Evolutionary conservation across 306 rosid genomes (phyloP).

Genomic region (Rubus parviflorus): DNA sequence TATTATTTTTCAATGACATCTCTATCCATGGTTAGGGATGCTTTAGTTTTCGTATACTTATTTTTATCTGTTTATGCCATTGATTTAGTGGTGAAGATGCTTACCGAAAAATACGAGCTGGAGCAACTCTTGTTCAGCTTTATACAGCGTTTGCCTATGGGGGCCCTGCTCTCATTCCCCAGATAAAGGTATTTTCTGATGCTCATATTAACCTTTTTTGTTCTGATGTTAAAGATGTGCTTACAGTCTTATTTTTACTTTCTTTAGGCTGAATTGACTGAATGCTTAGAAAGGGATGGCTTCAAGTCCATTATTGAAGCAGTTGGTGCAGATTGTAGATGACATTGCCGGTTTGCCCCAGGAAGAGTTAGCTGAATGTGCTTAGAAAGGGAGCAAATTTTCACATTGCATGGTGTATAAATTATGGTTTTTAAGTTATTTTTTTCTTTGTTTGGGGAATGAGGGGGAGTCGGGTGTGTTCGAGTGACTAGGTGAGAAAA

Average conservation of each 20-base stretch:
- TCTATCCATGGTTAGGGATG: neutral
- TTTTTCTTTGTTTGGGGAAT: neutral
- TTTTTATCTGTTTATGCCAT: conserved; percentile 12
- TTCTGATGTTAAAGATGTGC: neutral
- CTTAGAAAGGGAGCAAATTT: conserved; percentile 1
- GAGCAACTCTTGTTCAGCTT: conserved; percentile 93
- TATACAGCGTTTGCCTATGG: conserved; percentile 92
- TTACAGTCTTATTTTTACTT: neutral
- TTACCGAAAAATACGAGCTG: conserved; percentile 81
- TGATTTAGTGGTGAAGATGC: conserved; percentile 88
- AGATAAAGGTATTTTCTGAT: conserved; percentile 69
- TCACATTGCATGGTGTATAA: neutral
- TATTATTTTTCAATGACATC: conserved; percentile 4
- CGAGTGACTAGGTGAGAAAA: neutral
- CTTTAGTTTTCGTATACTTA: neutral
- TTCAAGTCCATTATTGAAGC: conserved; percentile 81
- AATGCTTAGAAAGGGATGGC: conserved; percentile 91
- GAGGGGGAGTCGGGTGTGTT: neutral
- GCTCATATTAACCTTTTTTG: neutral
- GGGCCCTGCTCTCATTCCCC: conserved; percentile 96
- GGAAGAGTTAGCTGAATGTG: neutral
- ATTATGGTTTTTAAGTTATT: neutral
- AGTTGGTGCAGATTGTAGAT: conserved; percentile 87
- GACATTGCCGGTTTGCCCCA: neutral
- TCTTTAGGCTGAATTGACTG: conserved; percentile 71